Base-by-base conservation (phyloP, 2,329 filamentous ascomycete genomes). In the Venturia oleaginea region DNA sequence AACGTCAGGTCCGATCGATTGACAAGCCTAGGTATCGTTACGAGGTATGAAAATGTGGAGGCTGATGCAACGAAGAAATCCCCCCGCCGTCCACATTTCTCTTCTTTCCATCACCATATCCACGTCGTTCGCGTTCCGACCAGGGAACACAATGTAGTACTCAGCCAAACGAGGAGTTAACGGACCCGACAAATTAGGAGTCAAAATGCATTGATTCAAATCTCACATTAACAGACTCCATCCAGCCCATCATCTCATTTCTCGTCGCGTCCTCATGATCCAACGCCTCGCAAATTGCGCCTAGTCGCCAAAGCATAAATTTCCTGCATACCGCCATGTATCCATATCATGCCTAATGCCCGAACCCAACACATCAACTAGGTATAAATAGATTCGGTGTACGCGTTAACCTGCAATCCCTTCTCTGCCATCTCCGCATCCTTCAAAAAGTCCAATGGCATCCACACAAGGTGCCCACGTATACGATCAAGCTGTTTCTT, bases 391-490 rank as follows among this genome's bases (percentile, higher is more conserved):
- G 90, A 91, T 80, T 97, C 91, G 0, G 93, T 97, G 71, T 86
- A 88, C 57, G 84, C 78, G 74, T 97, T 97, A 48, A 97, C 86
- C 76, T 92, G 87, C 75, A 97, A 72, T 0, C 93, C 92, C 71
- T 84, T 85, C 78, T 97, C 92, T 0, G 92, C 92, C 92, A 97
- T 95, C 70, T 90, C 83, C 0, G 87, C 91, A 68, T 96, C 86
- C 70, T 84, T 82, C 72, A 97, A 76, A 73, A 96, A 97, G 57
- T 92, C 85, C 71, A 97, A 75, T n/a, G 92, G 92, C 87, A 96
- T 93, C 90, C 91, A 95, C 7, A 97, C 93, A 48, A 97, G 75
- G 78, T 97, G 93, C 0, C 93, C 93, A 77, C 86, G 87, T 69
- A 97, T 85, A 71, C 88, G 82, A 70, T 91, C 86, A 61, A 97